Conservation (phyloP, 805 yeast genomes). For the Starmerella cellae region DNA sequence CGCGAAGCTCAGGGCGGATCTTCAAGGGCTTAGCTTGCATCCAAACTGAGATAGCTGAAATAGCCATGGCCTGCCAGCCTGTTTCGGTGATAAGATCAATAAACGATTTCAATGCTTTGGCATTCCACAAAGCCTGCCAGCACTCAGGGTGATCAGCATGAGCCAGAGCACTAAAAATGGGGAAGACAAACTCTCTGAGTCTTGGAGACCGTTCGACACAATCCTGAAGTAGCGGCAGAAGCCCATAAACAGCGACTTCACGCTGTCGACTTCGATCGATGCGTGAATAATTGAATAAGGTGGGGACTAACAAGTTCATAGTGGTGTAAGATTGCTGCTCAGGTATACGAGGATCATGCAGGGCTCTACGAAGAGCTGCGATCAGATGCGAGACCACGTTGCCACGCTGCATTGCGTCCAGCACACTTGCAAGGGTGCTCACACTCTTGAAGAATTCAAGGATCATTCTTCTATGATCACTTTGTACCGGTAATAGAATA, state of each 20-base stretch:
- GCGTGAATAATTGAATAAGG: constrained; percentile 40
- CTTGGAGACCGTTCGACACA: constrained; percentile 33
- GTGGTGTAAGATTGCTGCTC: constrained; percentile 27
- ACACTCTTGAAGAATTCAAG: constrained; percentile 33
- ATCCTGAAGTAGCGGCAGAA: constrained; percentile 34
- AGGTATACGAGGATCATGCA: constrained; percentile 8
- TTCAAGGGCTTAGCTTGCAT: constrained; percentile 21
- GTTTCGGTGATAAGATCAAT: constrained; percentile 36
- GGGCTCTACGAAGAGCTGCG: constrained; percentile 21
- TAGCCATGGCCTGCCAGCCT: constrained; percentile 45
- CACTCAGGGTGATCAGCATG: constrained; percentile 32
- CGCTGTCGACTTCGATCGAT: constrained; percentile 35
- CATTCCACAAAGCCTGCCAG: constrained; percentile 29
- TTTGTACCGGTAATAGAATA: constrained; percentile 13
- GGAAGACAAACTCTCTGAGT: constrained; percentile 40
- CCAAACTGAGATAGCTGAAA: constrained; percentile 36
- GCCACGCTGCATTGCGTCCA: constrained; percentile 24
- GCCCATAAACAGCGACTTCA: constrained; percentile 37
- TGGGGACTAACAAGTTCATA: constrained; percentile 36
- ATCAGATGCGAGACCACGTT: constrained; percentile 37
- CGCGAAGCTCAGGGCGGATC: constrained; percentile 5
- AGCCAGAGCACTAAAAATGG: constrained; percentile 41
- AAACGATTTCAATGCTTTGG: constrained; percentile 31
- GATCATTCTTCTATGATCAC: constrained; percentile 30
- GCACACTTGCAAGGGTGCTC: constrained; percentile 23